Conservation (phyloP, 2,329 filamentous ascomycete genomes). For the Aspergillus pseudoterreus region DNA sequence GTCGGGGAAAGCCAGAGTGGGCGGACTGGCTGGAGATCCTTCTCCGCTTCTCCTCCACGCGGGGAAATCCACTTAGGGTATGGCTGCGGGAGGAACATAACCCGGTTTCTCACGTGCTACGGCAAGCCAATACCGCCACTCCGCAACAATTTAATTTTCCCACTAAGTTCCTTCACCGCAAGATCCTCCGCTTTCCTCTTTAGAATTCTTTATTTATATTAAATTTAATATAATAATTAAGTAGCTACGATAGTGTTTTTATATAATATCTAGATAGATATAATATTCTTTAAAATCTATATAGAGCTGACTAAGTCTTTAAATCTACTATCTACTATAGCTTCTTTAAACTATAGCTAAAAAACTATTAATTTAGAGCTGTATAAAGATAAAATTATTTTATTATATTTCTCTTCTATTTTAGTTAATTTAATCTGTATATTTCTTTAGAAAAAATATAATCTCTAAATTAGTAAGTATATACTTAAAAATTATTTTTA, state of each 20-base stretch:
- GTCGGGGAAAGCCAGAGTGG: background rate
- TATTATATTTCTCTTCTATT: conserved; percentile 3
- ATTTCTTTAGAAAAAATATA: background rate
- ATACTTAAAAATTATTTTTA: no score
- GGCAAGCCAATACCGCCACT: background rate
- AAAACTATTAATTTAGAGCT: conserved; percentile 25
- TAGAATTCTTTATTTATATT: background rate
- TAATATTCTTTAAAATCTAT: no score
- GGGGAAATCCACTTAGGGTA: conserved; percentile 14
- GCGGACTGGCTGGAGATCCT: background rate
- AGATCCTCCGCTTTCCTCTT: background rate
- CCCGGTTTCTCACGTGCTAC: no score
- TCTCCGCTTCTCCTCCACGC: conserved; percentile 13
- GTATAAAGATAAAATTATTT: conserved; percentile 32
- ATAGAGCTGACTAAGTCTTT: background rate
- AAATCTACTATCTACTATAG: background rate
- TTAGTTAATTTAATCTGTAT: background rate
- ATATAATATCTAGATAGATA: background rate
- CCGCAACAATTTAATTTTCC: background rate
- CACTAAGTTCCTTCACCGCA: background rate
- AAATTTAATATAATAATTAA: background rate
- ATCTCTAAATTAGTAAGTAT: background rate
- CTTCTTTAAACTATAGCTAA: background rate
- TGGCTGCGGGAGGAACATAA: conserved; percentile 10
- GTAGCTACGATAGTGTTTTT: background rate